Percentiles rank a stretch among this genome's conserved stretches.
Conservation (phyloP, 345 rosid genomes). For the Eucalyptus viminalis region DNA sequence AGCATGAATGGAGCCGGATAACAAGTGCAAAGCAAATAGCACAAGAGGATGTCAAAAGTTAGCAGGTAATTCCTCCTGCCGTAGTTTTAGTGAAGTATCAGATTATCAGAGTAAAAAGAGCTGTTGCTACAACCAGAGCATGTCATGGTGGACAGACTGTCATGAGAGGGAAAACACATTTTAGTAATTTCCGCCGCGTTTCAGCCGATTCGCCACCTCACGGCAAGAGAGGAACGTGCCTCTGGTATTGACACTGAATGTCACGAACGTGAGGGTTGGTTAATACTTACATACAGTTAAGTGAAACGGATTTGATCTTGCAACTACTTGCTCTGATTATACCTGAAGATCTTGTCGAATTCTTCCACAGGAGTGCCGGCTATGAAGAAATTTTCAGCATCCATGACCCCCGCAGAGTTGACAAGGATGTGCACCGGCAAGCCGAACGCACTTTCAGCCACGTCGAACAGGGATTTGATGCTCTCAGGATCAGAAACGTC, state of each 20-base stretch:
- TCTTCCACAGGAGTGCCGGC: neutral
- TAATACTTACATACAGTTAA: neutral
- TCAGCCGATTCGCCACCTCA: conserved; percentile 9
- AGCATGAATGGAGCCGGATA: neutral
- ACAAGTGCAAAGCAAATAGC: neutral
- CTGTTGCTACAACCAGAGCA: neutral
- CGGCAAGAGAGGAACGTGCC: conserved; percentile 21
- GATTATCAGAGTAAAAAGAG: neutral
- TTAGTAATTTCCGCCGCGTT: neutral
- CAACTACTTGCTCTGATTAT: neutral
- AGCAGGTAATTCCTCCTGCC: neutral
- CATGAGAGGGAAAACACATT: neutral
- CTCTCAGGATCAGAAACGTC: neutral
- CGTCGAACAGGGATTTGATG: neutral
- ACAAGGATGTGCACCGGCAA: neutral
- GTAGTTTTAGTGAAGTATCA: neutral
- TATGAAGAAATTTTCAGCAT: neutral
- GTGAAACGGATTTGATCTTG: too few species aligned
- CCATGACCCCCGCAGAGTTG: neutral
- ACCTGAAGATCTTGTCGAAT: neutral
- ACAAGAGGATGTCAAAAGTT: neutral
- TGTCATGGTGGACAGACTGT: neutral
- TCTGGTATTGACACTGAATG: conserved; percentile 8
- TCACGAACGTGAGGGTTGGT: neutral
- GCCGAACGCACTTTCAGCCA: neutral